Percentiles rank a stretch among this genome's conserved stretches.
Conservation (phyloP, 352 stramenopile genomes). For the Globisporangium alternatum region DNA sequence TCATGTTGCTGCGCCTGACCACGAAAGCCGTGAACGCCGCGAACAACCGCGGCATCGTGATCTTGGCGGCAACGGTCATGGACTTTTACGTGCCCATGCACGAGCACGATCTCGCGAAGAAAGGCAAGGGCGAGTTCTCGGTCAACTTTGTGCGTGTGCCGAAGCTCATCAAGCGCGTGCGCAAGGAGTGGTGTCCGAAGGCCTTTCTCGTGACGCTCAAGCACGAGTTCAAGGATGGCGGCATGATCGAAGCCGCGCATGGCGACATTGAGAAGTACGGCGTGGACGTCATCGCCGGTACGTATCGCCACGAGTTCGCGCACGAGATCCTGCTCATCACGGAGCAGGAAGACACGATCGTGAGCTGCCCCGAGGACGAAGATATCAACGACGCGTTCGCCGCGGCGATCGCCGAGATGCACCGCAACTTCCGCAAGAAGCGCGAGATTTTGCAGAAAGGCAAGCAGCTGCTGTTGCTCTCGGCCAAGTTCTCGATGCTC, state of each 20-base stretch:
- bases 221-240: slow-evolving; percentile 60
- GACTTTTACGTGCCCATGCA: slow-evolving; percentile 71
- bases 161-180: slow-evolving; percentile 80
- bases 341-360: slow-evolving; percentile 77
- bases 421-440: slow-evolving; percentile 70
- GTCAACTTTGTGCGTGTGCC: slow-evolving; percentile 79
- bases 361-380: slow-evolving; percentile 69
- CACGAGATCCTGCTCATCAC: slow-evolving; percentile 78
- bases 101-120: slow-evolving; percentile 27
- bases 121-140: slow-evolving; percentile 57
- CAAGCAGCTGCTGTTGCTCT: slow-evolving; percentile 76
- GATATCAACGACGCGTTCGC: slow-evolving; percentile 83
- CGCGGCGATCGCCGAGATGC: slow-evolving; percentile 65
- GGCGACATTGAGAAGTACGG: slow-evolving; percentile 77
- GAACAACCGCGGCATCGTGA: slow-evolving; percentile 62
- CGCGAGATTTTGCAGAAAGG: slow-evolving; percentile 74
- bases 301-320: slow-evolving; percentile 37
- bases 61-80: slow-evolving; percentile 77
- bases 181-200: slow-evolving; percentile 77
- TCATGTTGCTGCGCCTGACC: slow-evolving; percentile 64
- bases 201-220: slow-evolving; percentile 82
- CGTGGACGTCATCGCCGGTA: slow-evolving; percentile 74
- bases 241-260: slow-evolving; percentile 69
- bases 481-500: slow-evolving; percentile 87
- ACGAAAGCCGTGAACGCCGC: slow-evolving; percentile 51